Evolutionary conservation across 768 basidiomycete species (phyloP), one percentile per base, ranked within the genome.

Genomic region (Paxillus involutus): DNA sequence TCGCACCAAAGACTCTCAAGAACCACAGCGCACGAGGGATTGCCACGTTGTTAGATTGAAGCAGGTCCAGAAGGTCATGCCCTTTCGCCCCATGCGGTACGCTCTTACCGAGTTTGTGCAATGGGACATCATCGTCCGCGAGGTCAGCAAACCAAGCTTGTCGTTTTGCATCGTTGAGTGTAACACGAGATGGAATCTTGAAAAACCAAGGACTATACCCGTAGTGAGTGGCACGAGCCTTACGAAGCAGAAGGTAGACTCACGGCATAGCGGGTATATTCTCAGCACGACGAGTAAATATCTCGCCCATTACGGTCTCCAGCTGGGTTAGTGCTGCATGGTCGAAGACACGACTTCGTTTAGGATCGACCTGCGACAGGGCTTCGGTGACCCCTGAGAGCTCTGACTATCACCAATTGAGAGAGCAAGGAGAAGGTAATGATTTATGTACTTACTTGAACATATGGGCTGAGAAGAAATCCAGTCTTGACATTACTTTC

Each of bases 71-170:
- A 29, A 94, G 77, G 62, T 92, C 91, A 58, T 88, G 85, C 2
- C 91, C 92, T 68, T 91, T 94, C 4, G 86, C 86, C 0, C 89
- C 89, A 63, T 94, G 89, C 3, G 91, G 92, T 4, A 94, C 88
- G 64, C 83, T 89, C 71, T 91, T 91, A 6, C 88, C 88, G 10
- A 94, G 74, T 64, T 89, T 92, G 64, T 87, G 75, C 14, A 94
- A 76, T 5, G 91, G 91, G 13, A 94, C 87, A 32, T 85, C 77
- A 1, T 90, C 84, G 58, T 93, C 82, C 12, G 91, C 89, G 11
- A 94, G 80, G 63, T 92, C 90, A 8, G 82, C 79, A 63, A 92
- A 89, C 91, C 91, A 94, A 7, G 86, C 77, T 53, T 85, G 80
- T n/a, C 88, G 79, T 66, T 89, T 90, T 6, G 84, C 73, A 59